Conservation (phyloP, 2,329 filamentous ascomycete species). For the Fusarium sp. region DNA sequence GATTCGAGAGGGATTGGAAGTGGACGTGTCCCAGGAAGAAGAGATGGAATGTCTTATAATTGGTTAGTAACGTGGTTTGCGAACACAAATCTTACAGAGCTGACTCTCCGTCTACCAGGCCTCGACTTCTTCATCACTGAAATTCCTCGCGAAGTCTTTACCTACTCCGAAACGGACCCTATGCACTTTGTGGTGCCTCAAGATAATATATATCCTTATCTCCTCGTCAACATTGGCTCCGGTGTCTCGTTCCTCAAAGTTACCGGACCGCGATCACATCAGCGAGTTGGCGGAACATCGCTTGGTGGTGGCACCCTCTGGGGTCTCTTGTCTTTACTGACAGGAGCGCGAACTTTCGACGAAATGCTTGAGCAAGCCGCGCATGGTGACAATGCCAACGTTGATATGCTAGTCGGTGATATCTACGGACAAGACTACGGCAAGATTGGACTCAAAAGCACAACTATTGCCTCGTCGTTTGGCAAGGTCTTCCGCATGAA, state of each 20-base stretch:
- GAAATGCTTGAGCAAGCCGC: conserved; percentile 96
- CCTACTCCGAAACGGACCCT: conserved; percentile 90
- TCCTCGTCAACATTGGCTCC: conserved; percentile 97
- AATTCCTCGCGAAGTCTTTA: conserved; percentile 97
- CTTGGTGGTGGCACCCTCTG: conserved; percentile 97
- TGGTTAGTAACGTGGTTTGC: conserved; percentile 66
- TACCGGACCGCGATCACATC: conserved; percentile 86
- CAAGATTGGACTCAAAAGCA: conserved; percentile 96
- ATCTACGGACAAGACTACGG: conserved; percentile 97
- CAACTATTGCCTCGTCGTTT: conserved; percentile 95
- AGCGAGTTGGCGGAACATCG: conserved; percentile 94
- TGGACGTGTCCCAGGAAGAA: conserved; percentile 92
- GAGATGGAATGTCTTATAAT: conserved; percentile 99
- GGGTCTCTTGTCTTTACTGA: conserved; percentile 92
- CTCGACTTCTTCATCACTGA: conserved; percentile 99
- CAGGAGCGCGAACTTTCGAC: conserved; percentile 95
- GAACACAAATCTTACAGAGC: not conserved
- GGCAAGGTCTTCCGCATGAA: conserved; percentile 98
- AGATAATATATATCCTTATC: conserved; percentile 92
- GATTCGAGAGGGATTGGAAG: conserved; percentile 85
- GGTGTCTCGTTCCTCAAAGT: conserved; percentile 98
- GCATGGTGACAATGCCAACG: conserved; percentile 89
- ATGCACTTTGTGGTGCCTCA: conserved; percentile 89
- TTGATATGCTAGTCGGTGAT: conserved; percentile 97
- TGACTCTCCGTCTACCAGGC: conserved; percentile 64